A percentile compares a stretch with the other conserved stretches of the same genome.
Evolutionary conservation across 1,284 basidiomycete genomes (phyloP).

Genomic region (Ustilago loliicola): DNA sequence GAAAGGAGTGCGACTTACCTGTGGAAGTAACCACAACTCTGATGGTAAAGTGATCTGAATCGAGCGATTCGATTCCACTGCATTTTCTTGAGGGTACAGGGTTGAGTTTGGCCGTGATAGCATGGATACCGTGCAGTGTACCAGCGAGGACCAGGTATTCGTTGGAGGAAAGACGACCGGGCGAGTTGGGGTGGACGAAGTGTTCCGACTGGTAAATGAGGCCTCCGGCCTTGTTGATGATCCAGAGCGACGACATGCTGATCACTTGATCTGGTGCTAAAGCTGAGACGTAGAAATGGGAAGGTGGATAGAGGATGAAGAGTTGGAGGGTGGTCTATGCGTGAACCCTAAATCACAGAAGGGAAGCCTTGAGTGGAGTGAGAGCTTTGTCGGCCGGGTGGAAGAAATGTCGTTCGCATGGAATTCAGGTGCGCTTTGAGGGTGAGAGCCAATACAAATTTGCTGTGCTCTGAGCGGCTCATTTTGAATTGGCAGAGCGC

Average conservation of each 20-base stretch:
- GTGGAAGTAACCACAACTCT: conserved; percentile 90
- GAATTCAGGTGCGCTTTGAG: background rate
- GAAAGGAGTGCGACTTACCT: conserved; percentile 75
- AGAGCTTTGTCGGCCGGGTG: conserved; percentile 39
- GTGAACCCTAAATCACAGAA: conserved; percentile 31
- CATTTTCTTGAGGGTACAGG: conserved; percentile 75
- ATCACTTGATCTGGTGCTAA: background rate
- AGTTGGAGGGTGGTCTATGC: conserved; percentile 7
- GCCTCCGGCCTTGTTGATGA: conserved; percentile 98
- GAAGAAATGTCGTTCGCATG: conserved; percentile 21
- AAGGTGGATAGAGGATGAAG: conserved; percentile 2
- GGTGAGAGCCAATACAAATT: conserved; percentile 10
- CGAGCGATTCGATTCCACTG: conserved; percentile 91
- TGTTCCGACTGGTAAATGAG: conserved; percentile 94
- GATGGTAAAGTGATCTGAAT: conserved; percentile 93
- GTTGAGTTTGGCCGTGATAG: conserved; percentile 91
- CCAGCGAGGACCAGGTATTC: conserved; percentile 97
- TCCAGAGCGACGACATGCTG: conserved; percentile 78
- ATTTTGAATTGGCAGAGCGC: background rate
- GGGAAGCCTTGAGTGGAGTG: background rate
- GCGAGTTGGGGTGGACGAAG: conserved; percentile 52
- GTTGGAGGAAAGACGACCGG: conserved; percentile 81
- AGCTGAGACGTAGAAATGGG: background rate
- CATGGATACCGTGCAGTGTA: conserved; percentile 96
- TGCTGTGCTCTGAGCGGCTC: background rate